phyloP scores from a whole-genome alignment of 257 asterid species.

The Solanum piurae region DNA sequence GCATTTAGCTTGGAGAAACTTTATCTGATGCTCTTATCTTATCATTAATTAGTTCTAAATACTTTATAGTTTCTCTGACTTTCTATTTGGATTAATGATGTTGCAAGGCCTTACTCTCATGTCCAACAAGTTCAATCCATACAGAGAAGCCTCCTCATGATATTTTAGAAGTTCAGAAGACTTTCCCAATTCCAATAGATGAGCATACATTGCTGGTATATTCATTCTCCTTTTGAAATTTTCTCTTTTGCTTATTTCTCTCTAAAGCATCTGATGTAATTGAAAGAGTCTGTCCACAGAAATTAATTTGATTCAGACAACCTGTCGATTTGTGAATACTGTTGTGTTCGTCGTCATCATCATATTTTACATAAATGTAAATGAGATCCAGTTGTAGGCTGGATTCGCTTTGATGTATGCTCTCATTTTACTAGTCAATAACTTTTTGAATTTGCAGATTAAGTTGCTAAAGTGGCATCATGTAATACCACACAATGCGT shows the following conservation, averaged over 20 bases:
- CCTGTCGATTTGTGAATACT: neutral
- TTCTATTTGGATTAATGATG: neutral
- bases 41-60: neutral
- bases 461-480: neutral
- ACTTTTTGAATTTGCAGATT: neutral
- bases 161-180: conserved; percentile 44
- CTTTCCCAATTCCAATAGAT: conserved; percentile 47
- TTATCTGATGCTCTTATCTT: neutral
- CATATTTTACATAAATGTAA: no score
- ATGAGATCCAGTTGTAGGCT: neutral
- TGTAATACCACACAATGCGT: neutral
- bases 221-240: neutral
- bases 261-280: neutral
- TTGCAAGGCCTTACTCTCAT: conserved; percentile 53
- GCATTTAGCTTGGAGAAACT: neutral
- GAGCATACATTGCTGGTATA: conserved; percentile 37
- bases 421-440: neutral
- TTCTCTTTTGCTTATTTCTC: neutral
- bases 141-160: conserved; percentile 44
- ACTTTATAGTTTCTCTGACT: neutral
- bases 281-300: neutral
- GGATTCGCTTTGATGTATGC: neutral
- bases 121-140: conserved; percentile 69
- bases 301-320: neutral
- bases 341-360: neutral